A percentile compares a stretch with the other conserved stretches of the same genome.
Conservation (phyloP, 1,284 basidiomycete genomes). For the Calocybe gambosa region DNA sequence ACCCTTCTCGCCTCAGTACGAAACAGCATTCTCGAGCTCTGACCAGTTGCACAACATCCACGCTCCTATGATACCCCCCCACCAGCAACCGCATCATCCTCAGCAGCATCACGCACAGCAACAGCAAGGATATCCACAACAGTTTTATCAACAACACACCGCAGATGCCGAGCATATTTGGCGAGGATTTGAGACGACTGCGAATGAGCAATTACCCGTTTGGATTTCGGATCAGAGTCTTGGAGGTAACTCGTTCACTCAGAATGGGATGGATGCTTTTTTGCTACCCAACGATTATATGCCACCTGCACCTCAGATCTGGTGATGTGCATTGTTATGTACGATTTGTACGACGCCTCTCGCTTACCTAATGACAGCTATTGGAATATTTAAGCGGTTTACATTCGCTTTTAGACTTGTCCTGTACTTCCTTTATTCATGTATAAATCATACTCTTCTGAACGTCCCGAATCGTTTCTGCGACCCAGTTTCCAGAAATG, state of each 20-base stretch:
- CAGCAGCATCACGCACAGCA: slow-evolving; percentile 22
- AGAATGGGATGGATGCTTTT: slow-evolving; percentile 79
- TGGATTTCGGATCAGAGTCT: slow-evolving; percentile 79
- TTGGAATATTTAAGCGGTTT: background rate
- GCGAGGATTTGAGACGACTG: slow-evolving; percentile 63
- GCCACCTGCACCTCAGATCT: slow-evolving; percentile 63
- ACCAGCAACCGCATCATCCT: slow-evolving; percentile 21
- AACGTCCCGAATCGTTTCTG: background rate
- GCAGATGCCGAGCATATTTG: slow-evolving; percentile 67
- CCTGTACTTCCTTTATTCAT: background rate
- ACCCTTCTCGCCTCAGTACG: slow-evolving; percentile 42
- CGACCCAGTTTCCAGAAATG: slow-evolving; percentile 4
- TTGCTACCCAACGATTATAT: slow-evolving; percentile 69
- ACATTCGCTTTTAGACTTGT: background rate
- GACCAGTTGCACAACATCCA: slow-evolving; percentile 23
- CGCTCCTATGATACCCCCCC: slow-evolving; percentile 15
- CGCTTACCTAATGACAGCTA: slow-evolving; percentile 13
- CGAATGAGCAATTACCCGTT: slow-evolving; percentile 69
- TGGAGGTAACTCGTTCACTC: slow-evolving; percentile 66
- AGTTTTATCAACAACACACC: slow-evolving; percentile 25
- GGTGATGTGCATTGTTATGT: slow-evolving; percentile 35
- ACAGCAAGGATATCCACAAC: slow-evolving; percentile 20
- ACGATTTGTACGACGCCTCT: slow-evolving; percentile 1
- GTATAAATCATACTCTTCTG: background rate
- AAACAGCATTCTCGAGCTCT: slow-evolving; percentile 27